Evolutionary conservation across 2,329 filamentous ascomycete genomes (phyloP), one percentile per base, ranked within the genome.

Genomic region (Aspergillus eucalypticola): DNA sequence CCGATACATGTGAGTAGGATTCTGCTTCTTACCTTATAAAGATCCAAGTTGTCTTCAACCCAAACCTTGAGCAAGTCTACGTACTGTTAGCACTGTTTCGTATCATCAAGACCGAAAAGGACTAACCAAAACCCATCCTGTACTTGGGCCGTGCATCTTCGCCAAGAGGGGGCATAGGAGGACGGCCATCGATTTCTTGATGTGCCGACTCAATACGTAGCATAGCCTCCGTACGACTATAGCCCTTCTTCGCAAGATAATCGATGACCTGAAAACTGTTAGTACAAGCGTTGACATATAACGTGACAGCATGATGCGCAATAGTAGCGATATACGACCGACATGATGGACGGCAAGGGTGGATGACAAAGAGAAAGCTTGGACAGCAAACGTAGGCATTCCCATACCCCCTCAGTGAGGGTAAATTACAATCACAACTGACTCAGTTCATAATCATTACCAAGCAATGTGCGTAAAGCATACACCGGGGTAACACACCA

Each of bases 221-320:
- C 73, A 95, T 91, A 19, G 94, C 91, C 76, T 99, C 95, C 0
- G 95, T 98, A 23, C 90, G 86, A 56, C 88, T 92, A 76, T 97
- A 99, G 0, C 95, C 95, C 67, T 97, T 93, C 76, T 99, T 99
- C 2, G 92, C 86, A 1, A 99, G 83, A 75, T 99, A 99, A 69
- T 99, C 95, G 8, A 96, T 93, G 3, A 99, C 88, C 88, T 90
- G 70, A 38, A 38, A 48, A 32, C 27, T 3, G 6, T 55, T 35
- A 57, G 23, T 15, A 57, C 15, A 13, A 5, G 25, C 10, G n/a
- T 1, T 46, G 15, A 11, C 5, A 7, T 15, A 7, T 8, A 6
- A 15, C 1, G 2, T 55, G 39, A 29, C 8, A 23, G 13, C 32
- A 44, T 42, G 21, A 8, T 21, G 19, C 5, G 35, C 15, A 39